Evolutionary conservation across 129 eudicot species (phyloP).

Genomic region (Lactuca saligna): DNA sequence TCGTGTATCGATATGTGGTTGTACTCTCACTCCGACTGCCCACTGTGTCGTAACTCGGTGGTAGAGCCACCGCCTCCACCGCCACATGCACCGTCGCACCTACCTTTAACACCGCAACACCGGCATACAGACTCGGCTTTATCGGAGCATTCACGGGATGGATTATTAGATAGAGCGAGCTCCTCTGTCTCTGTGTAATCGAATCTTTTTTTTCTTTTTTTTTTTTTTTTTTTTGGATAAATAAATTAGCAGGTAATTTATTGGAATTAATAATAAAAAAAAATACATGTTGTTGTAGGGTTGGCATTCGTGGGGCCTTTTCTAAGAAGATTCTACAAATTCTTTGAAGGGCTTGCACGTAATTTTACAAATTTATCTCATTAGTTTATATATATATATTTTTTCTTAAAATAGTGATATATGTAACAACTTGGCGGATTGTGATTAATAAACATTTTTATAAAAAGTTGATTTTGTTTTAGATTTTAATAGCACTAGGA

Average conservation of each 20-base stretch:
- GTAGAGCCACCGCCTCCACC: constrained; percentile 16
- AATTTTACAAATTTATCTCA: background rate
- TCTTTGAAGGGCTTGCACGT: background rate
- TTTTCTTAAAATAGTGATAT: background rate
- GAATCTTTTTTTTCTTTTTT: background rate
- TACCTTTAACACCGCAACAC: background rate
- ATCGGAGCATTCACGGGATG: constrained; percentile 31
- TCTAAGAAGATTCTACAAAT: constrained; percentile 9
- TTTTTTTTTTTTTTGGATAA: background rate
- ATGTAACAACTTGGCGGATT: background rate
- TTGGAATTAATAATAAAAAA: background rate
- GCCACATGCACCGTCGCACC: background rate
- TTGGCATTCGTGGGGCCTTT: constrained; percentile 24
- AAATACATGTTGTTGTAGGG: constrained; percentile 3
- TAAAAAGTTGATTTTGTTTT: background rate
- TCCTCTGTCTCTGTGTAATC: background rate
- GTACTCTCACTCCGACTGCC: constrained; percentile 66
- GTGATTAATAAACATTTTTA: background rate
- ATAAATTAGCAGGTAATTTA: background rate
- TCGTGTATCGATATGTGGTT: constrained; percentile 80
- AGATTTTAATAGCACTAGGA: too few species aligned
- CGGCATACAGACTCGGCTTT: constrained; percentile 11
- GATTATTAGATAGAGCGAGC: constrained; percentile 19
- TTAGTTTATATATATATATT: background rate
- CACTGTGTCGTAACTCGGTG: constrained; percentile 68